A percentile compares a stretch with the other conserved stretches of the same genome.
These are phyloP conservation scores for Hyaloscypha variabilis DNA, from an alignment of 495 filamentous ascomycete species.

Conservation along the genomic window DNA sequence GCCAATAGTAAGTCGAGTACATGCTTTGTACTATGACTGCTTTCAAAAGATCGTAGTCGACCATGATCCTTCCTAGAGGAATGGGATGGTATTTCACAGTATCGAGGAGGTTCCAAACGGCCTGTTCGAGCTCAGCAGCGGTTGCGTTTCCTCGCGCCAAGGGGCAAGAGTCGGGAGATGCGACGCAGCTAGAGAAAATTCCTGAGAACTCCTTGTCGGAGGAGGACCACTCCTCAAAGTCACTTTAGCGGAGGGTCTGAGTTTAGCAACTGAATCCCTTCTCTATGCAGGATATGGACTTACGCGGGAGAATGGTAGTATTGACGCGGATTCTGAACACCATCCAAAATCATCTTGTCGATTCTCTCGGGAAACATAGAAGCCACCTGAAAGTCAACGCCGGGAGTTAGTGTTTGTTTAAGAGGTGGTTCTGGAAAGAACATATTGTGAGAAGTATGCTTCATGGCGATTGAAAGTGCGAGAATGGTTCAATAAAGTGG, in stretches of 20 bases:
- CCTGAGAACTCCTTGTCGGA: constrained; percentile 37
- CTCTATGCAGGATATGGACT: background rate
- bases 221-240: constrained; percentile 35
- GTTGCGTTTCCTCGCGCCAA: constrained; percentile 36
- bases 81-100: constrained; percentile 35
- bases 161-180: constrained; percentile 33
- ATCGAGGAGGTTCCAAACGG: constrained; percentile 35
- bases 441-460: too few relatives aligned
- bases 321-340: constrained; percentile 48
- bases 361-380: constrained; percentile 46
- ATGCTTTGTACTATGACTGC: constrained; percentile 29
- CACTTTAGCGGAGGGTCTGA: constrained; percentile 9
- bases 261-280: background rate
- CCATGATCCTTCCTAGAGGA: constrained; percentile 16
- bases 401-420: background rate
- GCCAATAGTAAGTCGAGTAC: constrained; percentile 32
- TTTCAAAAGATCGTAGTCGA: constrained; percentile 35
- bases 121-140: constrained; percentile 37
- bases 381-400: constrained; percentile 30
- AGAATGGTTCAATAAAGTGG: too few relatives aligned
- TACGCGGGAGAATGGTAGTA: constrained; percentile 35
- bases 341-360: constrained; percentile 49
- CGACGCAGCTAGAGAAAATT: constrained; percentile 37
- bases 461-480: too few relatives aligned
- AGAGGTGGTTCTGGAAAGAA: background rate